Base-by-base conservation (phyloP, 441 rosid species). In the Brassica balearica region DNA sequence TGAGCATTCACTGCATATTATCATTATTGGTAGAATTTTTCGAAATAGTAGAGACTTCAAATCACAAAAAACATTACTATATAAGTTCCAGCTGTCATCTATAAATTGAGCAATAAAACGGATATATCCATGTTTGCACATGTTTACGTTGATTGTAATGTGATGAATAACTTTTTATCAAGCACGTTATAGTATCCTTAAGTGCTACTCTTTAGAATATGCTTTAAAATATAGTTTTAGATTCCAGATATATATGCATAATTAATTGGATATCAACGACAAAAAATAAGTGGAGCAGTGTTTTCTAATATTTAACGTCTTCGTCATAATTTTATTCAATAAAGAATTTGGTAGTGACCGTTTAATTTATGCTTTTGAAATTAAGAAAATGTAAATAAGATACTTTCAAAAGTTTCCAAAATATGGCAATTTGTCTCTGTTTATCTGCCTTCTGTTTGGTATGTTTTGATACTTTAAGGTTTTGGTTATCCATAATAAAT, bases 221-320 rank as follows among this genome's bases (percentile, higher is more conserved):
- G 55, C 1, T 43, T 43, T 43, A 10, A 43, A 11, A 43, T 23
- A 43, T 10, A 43, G 5, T 43, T 43, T 43, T 43, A 43, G 51
- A 43, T 43, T 11, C 51, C 25, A 55, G 9, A 41, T 58, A 58
- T 23, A 19, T 25, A 11, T 43, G 76, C 58, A 38, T 63, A 36
- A 36, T 36, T 64, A 25, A 58, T 6, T 29, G 51, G 25, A 56
- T 71, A 10, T 12, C 43, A 77, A 58, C 56, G 72, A 77, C 76
- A 23, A 77, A 65, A 71, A 8, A 43, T 17, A 38, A 64, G 60
- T 71, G 61, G 81, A 65, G 67, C 11, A 55, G 5, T 71, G 25
- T 77, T 77, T 55, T 71, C 72, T 65, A 65, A 15, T 8, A 61
- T 69, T 25, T 14, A 65, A 34, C 56, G 41, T 69, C 10, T 22